A percentile compares a stretch with the other conserved stretches of the same genome.
phyloP scores from a whole-genome alignment of 208 protist genomes.

The Porcisia deanei region DNA sequence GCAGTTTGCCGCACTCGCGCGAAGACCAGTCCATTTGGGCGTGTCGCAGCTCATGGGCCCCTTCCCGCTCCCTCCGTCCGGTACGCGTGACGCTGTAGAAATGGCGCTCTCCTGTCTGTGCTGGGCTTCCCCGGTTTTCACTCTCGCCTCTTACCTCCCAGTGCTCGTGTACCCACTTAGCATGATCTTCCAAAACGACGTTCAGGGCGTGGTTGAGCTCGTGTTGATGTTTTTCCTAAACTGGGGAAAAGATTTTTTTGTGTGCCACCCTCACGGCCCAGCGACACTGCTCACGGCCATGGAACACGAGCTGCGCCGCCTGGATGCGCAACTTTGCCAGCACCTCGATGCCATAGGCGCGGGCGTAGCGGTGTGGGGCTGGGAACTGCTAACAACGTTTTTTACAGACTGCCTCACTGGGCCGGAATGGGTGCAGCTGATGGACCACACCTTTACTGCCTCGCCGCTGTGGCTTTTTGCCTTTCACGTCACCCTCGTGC shows the following conservation, averaged over 20 bases:
- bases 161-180: slow-evolving; percentile 77
- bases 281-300: slow-evolving; percentile 53
- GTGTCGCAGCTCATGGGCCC: slow-evolving; percentile 59
- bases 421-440: slow-evolving; percentile 87
- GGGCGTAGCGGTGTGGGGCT: slow-evolving; percentile 70
- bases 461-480: slow-evolving; percentile 81
- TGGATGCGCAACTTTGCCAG: slow-evolving; percentile 47
- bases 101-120: slow-evolving; percentile 65
- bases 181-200: slow-evolving; percentile 61
- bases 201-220: slow-evolving; percentile 72
- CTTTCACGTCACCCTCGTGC: slow-evolving; percentile 58
- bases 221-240: slow-evolving; percentile 75
- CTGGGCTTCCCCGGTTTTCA: slow-evolving; percentile 68
- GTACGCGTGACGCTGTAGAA: slow-evolving; percentile 46
- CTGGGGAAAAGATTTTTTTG: slow-evolving; percentile 81
- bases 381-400: slow-evolving; percentile 58
- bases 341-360: slow-evolving; percentile 61
- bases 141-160: slow-evolving; percentile 74
- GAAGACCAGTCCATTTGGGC: slow-evolving; percentile 49
- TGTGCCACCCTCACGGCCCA: slow-evolving; percentile 76
- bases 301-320: slow-evolving; percentile 40
- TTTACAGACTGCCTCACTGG: slow-evolving; percentile 73
- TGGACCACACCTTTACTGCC: slow-evolving; percentile 84
- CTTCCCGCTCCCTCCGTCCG: slow-evolving; percentile 50
- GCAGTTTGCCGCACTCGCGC: slow-evolving; percentile 71